Evolutionary conservation across 495 filamentous ascomycete species (phyloP).

Genomic region (Pyrenula aspistea): DNA sequence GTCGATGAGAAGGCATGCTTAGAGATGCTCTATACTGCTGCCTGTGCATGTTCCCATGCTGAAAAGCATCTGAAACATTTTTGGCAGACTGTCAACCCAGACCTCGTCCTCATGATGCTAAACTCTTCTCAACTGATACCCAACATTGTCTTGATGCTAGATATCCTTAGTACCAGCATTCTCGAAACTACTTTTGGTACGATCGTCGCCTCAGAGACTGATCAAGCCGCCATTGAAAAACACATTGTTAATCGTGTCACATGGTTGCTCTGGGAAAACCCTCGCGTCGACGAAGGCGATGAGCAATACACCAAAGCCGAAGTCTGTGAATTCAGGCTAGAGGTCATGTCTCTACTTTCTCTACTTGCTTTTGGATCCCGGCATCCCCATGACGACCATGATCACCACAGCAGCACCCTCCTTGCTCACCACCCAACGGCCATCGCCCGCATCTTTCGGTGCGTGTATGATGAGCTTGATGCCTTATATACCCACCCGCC

Average conservation of each 20-base stretch:
- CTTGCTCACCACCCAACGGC: constrained; percentile 42
- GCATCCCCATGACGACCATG: constrained; percentile 18
- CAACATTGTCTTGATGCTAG: constrained; percentile 45
- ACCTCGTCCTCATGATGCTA: constrained; percentile 54
- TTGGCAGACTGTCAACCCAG: constrained; percentile 48
- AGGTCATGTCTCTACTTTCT: constrained; percentile 43
- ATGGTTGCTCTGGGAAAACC: constrained; percentile 44
- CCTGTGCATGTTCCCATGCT: constrained; percentile 32
- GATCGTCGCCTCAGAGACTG: constrained; percentile 36
- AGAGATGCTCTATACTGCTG: constrained; percentile 43
- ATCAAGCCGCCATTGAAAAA: constrained; percentile 42
- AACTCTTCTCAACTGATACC: constrained; percentile 42
- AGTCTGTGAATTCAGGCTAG: constrained; percentile 42
- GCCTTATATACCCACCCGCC: constrained; percentile 38
- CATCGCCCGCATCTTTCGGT: constrained; percentile 46
- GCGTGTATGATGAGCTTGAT: constrained; percentile 53
- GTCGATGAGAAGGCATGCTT: constrained; percentile 47
- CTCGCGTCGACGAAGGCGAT: constrained; percentile 32
- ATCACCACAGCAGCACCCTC: constrained; percentile 34
- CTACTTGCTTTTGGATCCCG: constrained; percentile 25
- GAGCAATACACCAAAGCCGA: constrained; percentile 33
- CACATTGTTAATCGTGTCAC: constrained; percentile 50
- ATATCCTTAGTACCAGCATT: constrained; percentile 47
- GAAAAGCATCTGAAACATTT: constrained; percentile 32
- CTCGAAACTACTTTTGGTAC: constrained; percentile 47